These are phyloP conservation scores for Omphalotus olearius DNA, from an alignment of 1,284 basidiomycete genomes.

Conservation along the genomic window DNA sequence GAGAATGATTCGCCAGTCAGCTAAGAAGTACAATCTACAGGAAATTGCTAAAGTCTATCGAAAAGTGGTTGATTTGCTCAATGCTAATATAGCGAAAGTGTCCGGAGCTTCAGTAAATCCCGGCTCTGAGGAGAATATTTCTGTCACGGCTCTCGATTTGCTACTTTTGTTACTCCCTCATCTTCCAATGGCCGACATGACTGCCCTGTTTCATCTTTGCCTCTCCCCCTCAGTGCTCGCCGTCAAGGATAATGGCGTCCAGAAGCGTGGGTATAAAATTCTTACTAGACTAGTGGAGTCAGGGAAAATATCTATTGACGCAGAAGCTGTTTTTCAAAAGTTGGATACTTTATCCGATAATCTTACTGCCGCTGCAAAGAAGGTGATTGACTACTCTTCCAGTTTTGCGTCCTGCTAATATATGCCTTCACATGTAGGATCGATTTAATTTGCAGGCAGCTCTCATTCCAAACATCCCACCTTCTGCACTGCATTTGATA, in stretches of 20 bases:
- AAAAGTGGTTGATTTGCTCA: slow-evolving; percentile 79
- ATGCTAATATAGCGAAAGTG: slow-evolving; percentile 55
- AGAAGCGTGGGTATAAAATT: slow-evolving; percentile 94
- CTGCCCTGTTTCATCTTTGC: slow-evolving; percentile 61
- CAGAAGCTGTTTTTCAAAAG: slow-evolving; percentile 56
- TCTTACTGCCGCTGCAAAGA: slow-evolving; percentile 84
- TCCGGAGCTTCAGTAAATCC: slow-evolving; percentile 31
- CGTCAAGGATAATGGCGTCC: slow-evolving; percentile 81
- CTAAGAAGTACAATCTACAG: slow-evolving; percentile 26
- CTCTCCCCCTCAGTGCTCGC: slow-evolving; percentile 58
- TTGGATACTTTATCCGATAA: slow-evolving; percentile 63
- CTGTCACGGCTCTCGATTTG: slow-evolving; percentile 87
- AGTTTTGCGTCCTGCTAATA: slow-evolving; percentile 1
- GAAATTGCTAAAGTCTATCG: slow-evolving; percentile 79
- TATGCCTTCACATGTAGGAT: slow-evolving; percentile 46
- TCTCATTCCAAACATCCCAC: slow-evolving; percentile 71
- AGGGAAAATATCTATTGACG: slow-evolving; percentile 51
- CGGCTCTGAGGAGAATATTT: slow-evolving; percentile 45
- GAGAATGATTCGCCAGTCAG: not conserved
- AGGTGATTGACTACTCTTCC: slow-evolving; percentile 39
- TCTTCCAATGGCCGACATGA: slow-evolving; percentile 59
- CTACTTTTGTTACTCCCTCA: slow-evolving; percentile 82
- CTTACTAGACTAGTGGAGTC: slow-evolving; percentile 71
- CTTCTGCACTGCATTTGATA: slow-evolving; percentile 78
- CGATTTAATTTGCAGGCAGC: slow-evolving; percentile 75